Evolutionary conservation across 2,329 filamentous ascomycete genomes (phyloP), one percentile per base, ranked within the genome.

Genomic region (Aspergillus jensenii): DNA sequence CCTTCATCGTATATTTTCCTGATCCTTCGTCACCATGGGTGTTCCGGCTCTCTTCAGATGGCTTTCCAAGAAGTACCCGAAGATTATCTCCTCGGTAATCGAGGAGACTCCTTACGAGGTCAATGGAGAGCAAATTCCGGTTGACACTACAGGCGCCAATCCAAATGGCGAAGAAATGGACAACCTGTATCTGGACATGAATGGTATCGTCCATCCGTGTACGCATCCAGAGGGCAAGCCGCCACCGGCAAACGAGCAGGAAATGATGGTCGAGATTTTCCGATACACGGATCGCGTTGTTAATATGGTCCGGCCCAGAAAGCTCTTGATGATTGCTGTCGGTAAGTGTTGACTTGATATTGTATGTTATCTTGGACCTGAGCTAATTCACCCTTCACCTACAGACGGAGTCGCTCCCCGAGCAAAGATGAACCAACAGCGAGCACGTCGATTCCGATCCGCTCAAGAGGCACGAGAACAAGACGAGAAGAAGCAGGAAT

Each of bases 361-460:
- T 51, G 21, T 4, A 47, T 40, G 17, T 23, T 27, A 8, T 60
- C 17, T 4, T 4, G 25, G 7, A 55, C 19, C 15, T 40, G 23
- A 37, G n/a, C 55, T 62, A 43, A 58, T 48, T 21, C 8, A 19
- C 17, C 35, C 19, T 23, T 31, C 8, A 27, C n/a, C n/a, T 51
- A 17, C 60, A 92, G 95, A 99, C 78, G 95, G 95, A 73, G 95
- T 99, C 63, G 95, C 95, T 4, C 96, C 95, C 47, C 90, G 95
- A 74, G 96, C 96, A 59, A 99, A 99, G 78, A 99, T 99, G 95
- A 99, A 99, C 74, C 96, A 99, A 74, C 95, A 99, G 78, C 91
- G 95, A 61, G 96, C 95, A 43, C 87, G 95, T 75, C 91, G 95
- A 69, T 99, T 99, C 78, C 89, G 95, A 61, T 90, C 93, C 21